Evolutionary conservation across 179 eudicot genomes (phyloP), one percentile per base, ranked within the genome.

Genomic region (Actinidia arguta): DNA sequence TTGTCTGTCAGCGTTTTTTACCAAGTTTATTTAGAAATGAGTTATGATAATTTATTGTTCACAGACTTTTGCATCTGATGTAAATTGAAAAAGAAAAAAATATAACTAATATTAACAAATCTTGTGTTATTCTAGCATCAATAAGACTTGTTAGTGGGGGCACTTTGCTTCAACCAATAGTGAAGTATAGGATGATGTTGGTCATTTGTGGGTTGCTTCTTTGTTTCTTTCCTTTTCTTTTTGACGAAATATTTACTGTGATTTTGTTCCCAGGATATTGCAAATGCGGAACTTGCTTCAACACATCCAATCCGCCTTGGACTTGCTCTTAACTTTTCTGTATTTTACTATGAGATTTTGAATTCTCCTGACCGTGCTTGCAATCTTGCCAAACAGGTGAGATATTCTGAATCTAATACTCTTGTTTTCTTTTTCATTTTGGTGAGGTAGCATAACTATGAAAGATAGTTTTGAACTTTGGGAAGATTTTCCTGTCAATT

Each of bases 251-350:
- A 24, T 20, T 70, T 72, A 2, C n/a, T 61, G 18, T 18, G 16
- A 70, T 51, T 70, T 83, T 73, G 78, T 64, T 83, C 81, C 27
- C 91, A 92, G 95, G 95, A 92, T 63, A 92, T 92, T 81, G 95
- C 95, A 24, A 92, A 89, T 82, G 55, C 91, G 7, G 93, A 92
- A 72, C 88, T 92, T 25, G 83, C 95, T 81, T 92, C 95, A 79
- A 91, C 95, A 55, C 95, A 92, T 72, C 95, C 95, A 5, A 90
- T 92, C 76, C 87, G 95, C 75, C 95, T 92, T 87, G 95, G 94
- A 48, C 90, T 92, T 73, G 95, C 95, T 73, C 88, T 92, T 22
- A 92, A 92, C 87, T 92, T 92, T 73, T 91, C 95, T 3, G 94
- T 92, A 48, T 92, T 91, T 73, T 92, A 91, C 84, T 92, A 91